Evolutionary conservation across 305 asterid genomes (phyloP).

Genomic region (Withania somnifera): DNA sequence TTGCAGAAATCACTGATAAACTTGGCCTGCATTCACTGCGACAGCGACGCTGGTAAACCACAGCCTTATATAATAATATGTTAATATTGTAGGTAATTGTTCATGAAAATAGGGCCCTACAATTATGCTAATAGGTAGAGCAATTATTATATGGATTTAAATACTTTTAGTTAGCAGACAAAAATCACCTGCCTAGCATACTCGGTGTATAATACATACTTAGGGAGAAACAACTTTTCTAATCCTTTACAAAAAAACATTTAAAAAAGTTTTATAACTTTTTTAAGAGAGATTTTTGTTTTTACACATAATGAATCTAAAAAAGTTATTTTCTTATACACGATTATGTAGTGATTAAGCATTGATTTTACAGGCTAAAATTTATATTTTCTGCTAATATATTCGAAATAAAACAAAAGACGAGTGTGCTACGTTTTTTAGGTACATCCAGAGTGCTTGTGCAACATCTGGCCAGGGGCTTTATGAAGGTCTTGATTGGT

Average conservation of each 20-base stretch:
- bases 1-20: constrained; percentile 37
- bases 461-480: constrained; percentile 46
- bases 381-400: neutral
- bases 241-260: too few species aligned
- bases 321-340: too few species aligned
- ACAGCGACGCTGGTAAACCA: constrained; percentile 31
- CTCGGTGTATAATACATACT: neutral
- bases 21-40: constrained; percentile 35
- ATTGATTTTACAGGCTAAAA: neutral
- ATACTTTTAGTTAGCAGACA: neutral
- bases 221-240: too few species aligned
- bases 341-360: neutral
- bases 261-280: too few species aligned
- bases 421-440: neutral
- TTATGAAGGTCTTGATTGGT: constrained; percentile 48
- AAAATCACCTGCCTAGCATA: neutral
- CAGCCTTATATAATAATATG: neutral
- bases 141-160: neutral
- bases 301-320: too few species aligned
- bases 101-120: neutral
- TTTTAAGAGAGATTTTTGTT: too few species aligned
- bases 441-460: constrained; percentile 41
- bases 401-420: neutral
- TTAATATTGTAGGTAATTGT: neutral
- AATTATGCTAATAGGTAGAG: neutral